Percentiles rank a stretch among this genome's conserved stretches.
Evolutionary conservation across 2,329 filamentous ascomycete species (phyloP).

Genomic region (Xylaria digitata): DNA sequence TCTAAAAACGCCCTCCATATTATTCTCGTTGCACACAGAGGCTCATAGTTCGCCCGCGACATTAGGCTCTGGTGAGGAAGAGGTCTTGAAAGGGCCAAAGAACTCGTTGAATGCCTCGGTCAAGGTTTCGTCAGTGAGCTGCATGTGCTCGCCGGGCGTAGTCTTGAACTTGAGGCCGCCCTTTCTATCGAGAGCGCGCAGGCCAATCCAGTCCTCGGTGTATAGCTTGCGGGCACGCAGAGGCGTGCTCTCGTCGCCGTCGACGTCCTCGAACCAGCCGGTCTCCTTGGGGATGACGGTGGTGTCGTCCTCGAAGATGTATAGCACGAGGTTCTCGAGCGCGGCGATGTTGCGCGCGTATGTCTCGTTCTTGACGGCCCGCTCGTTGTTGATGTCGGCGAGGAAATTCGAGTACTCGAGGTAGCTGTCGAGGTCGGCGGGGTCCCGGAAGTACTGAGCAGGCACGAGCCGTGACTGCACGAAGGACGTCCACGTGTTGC

Average conservation of each 20-base stretch:
- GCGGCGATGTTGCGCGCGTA: constrained; percentile 78
- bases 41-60: constrained; percentile 29
- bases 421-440: constrained; percentile 75
- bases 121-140: constrained; percentile 74
- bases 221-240: constrained; percentile 80
- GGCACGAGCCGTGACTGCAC: constrained; percentile 87
- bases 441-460: constrained; percentile 92
- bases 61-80: not conserved
- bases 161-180: constrained; percentile 81
- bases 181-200: constrained; percentile 81
- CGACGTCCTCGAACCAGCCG: constrained; percentile 90
- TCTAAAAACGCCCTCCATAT: constrained; percentile 31
- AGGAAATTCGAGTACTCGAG: constrained; percentile 86
- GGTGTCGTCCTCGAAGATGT: constrained; percentile 86
- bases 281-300: constrained; percentile 91
- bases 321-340: constrained; percentile 86
- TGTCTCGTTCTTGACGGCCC: constrained; percentile 74
- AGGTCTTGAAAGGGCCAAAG: constrained; percentile 65
- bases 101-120: constrained; percentile 73
- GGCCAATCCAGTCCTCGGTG: constrained; percentile 91
- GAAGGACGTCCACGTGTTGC: constrained; percentile 81
- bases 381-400: constrained; percentile 97
- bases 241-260: constrained; percentile 73
- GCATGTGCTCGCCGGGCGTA: constrained; percentile 85
- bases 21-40: not conserved